These are phyloP conservation scores for Auxenochlorella protothecoides DNA, from an alignment of 139 green algal genomes.

Conservation along the genomic window DNA sequence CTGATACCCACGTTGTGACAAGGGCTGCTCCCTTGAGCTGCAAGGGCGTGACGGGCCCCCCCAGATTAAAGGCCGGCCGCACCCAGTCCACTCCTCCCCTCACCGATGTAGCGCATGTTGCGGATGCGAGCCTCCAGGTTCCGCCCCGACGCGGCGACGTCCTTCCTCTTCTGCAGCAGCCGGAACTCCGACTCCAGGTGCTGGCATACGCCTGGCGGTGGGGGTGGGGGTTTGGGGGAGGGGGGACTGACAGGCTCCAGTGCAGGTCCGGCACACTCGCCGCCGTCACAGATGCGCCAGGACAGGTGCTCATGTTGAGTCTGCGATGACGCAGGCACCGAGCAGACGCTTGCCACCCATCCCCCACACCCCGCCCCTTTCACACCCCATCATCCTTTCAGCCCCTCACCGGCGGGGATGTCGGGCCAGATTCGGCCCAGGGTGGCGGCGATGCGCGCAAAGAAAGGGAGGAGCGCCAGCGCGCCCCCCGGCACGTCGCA, in stretches of 20 bases:
- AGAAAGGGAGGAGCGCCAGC: constrained; percentile 78
- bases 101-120: constrained; percentile 69
- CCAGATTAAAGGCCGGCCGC: too few species aligned
- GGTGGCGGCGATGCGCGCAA: constrained; percentile 63
- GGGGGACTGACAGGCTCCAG: too few species aligned
- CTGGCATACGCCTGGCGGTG: constrained; percentile 30
- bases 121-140: constrained; percentile 61
- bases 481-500: constrained; percentile 46
- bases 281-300: too few species aligned
- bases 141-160: constrained; percentile 23
- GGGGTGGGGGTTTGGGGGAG: too few species aligned
- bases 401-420: constrained; percentile 37
- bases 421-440: constrained; percentile 71
- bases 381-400: not conserved
- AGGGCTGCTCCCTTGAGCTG: too few species aligned
- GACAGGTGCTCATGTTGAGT: too few species aligned
- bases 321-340: too few species aligned
- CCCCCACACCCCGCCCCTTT: not conserved
- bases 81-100: too few species aligned
- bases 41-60: too few species aligned
- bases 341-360: too few species aligned
- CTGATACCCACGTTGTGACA: too few species aligned
- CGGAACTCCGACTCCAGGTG: constrained; percentile 70
- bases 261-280: too few species aligned
- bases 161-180: constrained; percentile 50